Evolutionary conservation across 106 monocot species (phyloP), one percentile per base, ranked within the genome.

Genomic region (Cymbidium sinense): DNA sequence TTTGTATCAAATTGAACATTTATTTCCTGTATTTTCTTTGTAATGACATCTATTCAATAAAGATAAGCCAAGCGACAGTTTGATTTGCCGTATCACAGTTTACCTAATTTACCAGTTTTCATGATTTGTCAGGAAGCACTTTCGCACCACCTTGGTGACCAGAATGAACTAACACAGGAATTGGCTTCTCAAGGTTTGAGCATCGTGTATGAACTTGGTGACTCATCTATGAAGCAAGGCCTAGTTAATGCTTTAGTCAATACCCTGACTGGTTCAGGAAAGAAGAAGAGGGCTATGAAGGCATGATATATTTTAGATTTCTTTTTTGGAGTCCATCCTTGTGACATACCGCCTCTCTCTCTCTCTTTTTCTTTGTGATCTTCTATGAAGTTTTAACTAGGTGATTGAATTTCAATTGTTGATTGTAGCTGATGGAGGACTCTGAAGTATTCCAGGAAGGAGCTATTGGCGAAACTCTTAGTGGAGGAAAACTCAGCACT

Each of bases 181-280:
- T 81, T 99, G 78, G 94, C 99, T 39, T 99, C 99, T 25, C 94
- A 99, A 90, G 99, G 99, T 74, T 95, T 99, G 99, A 95, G 99
- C 79, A 95, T 99, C 85, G 94, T 99, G 15, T 99, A 99, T 82
- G 99, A 94, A 77, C 92, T 99, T 71, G 99, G 99, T 78, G 99
- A 99, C 82, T 52, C 87, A 76, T 90, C 90, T 76, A 95, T 86
- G 90, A 99, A 95, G 76, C 81, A 95, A 51, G 80, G 86, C 31
- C 80, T 99, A 61, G 95, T 99, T 58, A 90, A 90, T 89, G 90
- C 94, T 81, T 88, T 99, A 71, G 94, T 99, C 70, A 86, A 81
- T 78, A 95, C 99, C 44, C 86, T 99, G 85, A 92, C 95, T 83
- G 99, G 94, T 79, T 87, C 99, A 25, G 99, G 92, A 61, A 99